A percentile compares a stretch with the other conserved stretches of the same genome.
These are phyloP conservation scores for Pseudofabraea citricarpa DNA, from an alignment of 2,329 filamentous ascomycete species.

Conservation along the genomic window DNA sequence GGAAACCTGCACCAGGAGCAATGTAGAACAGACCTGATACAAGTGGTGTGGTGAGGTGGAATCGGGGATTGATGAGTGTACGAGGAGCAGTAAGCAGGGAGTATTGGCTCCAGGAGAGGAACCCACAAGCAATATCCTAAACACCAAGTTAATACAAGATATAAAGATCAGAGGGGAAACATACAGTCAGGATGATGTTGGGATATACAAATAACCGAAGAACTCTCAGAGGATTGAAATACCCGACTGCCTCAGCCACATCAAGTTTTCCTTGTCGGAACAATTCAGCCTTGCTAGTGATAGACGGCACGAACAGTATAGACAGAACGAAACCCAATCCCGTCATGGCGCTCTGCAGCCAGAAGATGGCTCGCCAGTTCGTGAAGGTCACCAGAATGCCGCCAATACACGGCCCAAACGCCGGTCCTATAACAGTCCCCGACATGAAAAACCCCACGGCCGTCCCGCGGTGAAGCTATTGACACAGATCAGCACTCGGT, in stretches of 20 bases:
- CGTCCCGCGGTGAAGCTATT: too few relatives aligned
- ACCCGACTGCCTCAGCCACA: too few relatives aligned
- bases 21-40: constrained; percentile 65
- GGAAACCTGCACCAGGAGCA: constrained; percentile 61
- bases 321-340: constrained; percentile 24
- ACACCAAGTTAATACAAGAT: too few relatives aligned
- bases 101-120: constrained; percentile 35
- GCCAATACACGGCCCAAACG: constrained; percentile 27
- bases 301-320: constrained; percentile 20
- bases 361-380: constrained; percentile 27
- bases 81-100: constrained; percentile 57
- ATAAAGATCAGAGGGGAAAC: too few relatives aligned
- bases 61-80: constrained; percentile 66
- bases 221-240: constrained; percentile 19
- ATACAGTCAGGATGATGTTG: constrained; percentile 22
- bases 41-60: constrained; percentile 56
- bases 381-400: constrained; percentile 28
- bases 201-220: constrained; percentile 20
- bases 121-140: constrained; percentile 11
- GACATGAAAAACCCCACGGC: constrained; percentile 38
- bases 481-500: too few relatives aligned
- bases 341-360: constrained; percentile 28
- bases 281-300: too few relatives aligned
- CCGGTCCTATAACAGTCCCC: constrained; percentile 36
- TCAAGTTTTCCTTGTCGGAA: not conserved